phyloP scores from a whole-genome alignment of 2,329 filamentous ascomycete species.

The Meredithiella fracta region DNA sequence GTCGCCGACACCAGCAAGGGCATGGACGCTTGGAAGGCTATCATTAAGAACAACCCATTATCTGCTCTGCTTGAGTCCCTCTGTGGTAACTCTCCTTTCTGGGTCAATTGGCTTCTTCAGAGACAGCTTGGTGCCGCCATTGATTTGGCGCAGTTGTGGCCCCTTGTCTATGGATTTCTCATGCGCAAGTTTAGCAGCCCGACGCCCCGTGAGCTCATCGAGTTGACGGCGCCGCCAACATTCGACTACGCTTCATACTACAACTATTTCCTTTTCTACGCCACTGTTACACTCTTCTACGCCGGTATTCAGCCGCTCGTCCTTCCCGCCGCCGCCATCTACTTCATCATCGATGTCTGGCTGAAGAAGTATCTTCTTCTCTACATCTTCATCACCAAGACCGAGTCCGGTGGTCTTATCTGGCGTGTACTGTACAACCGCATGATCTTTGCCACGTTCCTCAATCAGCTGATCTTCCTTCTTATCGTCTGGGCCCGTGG shows the following conservation, averaged over 20 bases:
- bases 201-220: constrained; percentile 80
- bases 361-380: constrained; percentile 91
- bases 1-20: constrained; percentile 40
- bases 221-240: constrained; percentile 75
- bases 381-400: constrained; percentile 94
- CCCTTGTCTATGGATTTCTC: constrained; percentile 69
- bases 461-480: constrained; percentile 65
- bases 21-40: constrained; percentile 49
- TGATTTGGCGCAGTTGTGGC: constrained; percentile 79
- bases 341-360: constrained; percentile 74
- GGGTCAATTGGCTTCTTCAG: constrained; percentile 86
- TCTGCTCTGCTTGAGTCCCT: constrained; percentile 53
- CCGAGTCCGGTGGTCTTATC: constrained; percentile 81
- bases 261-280: constrained; percentile 94
- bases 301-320: constrained; percentile 74
- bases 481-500: constrained; percentile 58
- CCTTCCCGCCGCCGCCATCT: constrained; percentile 70
- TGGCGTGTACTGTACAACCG: constrained; percentile 90
- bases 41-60: constrained; percentile 47
- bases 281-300: constrained; percentile 76
- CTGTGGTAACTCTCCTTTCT: constrained; percentile 73
- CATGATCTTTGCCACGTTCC: constrained; percentile 63
- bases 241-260: constrained; percentile 97
- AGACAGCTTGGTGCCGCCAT: constrained; percentile 86
- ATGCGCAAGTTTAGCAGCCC: constrained; percentile 70